Percentiles rank a stretch among this genome's conserved stretches.
phyloP scores from a whole-genome alignment of 2,329 filamentous ascomycete species.

The Colletotrichum simmondsii region DNA sequence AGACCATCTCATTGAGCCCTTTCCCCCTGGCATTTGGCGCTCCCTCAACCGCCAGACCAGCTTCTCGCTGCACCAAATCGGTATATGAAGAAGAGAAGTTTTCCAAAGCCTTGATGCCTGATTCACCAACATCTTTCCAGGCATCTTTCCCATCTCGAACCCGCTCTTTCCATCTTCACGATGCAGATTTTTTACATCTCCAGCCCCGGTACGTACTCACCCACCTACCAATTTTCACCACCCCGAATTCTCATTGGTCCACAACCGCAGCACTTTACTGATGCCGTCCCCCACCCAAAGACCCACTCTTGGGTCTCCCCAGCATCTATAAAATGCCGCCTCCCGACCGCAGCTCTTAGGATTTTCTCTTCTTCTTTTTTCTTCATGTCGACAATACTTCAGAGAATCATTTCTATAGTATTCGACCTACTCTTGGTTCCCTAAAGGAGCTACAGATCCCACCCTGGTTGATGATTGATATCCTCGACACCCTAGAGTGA shows the following conservation, averaged over 20 bases:
- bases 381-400: slow-evolving; percentile 36
- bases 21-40: too few species aligned
- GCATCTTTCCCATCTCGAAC: neutral
- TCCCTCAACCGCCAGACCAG: neutral
- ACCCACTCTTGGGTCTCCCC: neutral
- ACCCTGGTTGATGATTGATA: slow-evolving; percentile 95
- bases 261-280: neutral
- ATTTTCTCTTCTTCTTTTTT: slow-evolving; percentile 24
- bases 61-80: neutral
- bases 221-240: neutral
- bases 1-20: neutral
- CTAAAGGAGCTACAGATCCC: slow-evolving; percentile 92
- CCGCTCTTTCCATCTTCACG: slow-evolving; percentile 9
- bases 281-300: neutral
- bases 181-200: neutral
- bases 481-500: slow-evolving; percentile 94
- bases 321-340: slow-evolving; percentile 7
- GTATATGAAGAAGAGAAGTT: neutral
- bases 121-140: neutral
- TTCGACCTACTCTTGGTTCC: slow-evolving; percentile 92
- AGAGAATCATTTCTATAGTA: slow-evolving; percentile 99
- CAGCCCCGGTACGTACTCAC: slow-evolving; percentile 5
- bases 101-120: neutral
- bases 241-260: slow-evolving; percentile 16
- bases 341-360: slow-evolving; percentile 7